Conservation (phyloP, 352 stramenopile species). For the Albugo laibachii region DNA sequence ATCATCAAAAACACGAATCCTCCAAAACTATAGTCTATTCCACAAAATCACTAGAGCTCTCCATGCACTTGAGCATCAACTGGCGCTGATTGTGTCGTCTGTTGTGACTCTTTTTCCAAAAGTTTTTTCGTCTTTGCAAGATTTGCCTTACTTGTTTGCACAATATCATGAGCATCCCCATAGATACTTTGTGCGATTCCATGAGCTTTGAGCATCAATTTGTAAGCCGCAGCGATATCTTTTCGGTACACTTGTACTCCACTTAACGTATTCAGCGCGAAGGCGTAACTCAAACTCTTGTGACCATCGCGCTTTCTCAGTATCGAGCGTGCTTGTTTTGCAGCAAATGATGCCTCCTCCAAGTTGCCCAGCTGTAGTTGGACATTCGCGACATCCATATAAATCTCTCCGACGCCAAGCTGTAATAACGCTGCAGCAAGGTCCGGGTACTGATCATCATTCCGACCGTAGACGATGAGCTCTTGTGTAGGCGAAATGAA, state of each 20-base stretch:
- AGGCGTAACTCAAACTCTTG: conserved; percentile 43
- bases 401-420: conserved; percentile 48
- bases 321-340: conserved; percentile 23
- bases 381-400: conserved; percentile 47
- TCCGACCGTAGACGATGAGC: too few relatives aligned
- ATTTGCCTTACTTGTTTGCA: conserved; percentile 34
- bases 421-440: conserved; percentile 26
- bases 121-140: conserved; percentile 37
- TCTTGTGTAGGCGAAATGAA: too few relatives aligned
- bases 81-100: too few relatives aligned
- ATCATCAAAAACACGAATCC: too few relatives aligned
- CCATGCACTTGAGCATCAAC: too few relatives aligned
- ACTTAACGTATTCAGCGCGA: conserved; percentile 61
- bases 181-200: conserved; percentile 43
- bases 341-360: conserved; percentile 17
- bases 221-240: conserved; percentile 28
- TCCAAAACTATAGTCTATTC: too few relatives aligned
- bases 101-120: neutral
- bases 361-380: conserved; percentile 22
- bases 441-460: conserved; percentile 23
- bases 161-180: conserved; percentile 35
- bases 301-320: conserved; percentile 45
- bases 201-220: conserved; percentile 42
- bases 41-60: too few relatives aligned
- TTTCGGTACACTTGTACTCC: conserved; percentile 53